Evolutionary conservation across 148 eudicot genomes (phyloP).

Genomic region (Rhododendron simsii): DNA sequence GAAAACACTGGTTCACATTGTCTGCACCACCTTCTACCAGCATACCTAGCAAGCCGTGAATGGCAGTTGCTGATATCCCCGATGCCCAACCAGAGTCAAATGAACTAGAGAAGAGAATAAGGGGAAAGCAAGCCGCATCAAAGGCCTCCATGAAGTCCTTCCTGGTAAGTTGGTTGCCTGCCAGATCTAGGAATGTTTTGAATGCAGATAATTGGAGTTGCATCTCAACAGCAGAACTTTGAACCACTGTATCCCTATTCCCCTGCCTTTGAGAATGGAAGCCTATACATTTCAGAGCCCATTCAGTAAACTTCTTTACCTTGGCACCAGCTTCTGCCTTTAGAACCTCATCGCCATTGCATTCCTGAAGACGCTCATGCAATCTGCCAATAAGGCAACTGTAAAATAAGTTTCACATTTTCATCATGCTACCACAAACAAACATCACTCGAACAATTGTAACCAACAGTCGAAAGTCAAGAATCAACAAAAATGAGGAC

Average conservation of each 20-base stretch:
- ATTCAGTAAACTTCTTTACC: conserved; percentile 94
- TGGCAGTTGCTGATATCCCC: conserved; percentile 86
- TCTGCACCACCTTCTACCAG: conserved; percentile 98
- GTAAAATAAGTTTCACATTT: conserved; percentile 1
- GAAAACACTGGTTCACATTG: conserved; percentile 97
- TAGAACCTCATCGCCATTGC: conserved; percentile 93
- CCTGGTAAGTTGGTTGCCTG: conserved; percentile 79
- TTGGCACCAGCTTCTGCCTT: conserved; percentile 97
- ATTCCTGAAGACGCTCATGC: conserved; percentile 90
- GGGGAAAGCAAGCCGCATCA: conserved; percentile 99
- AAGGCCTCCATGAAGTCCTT: conserved; percentile 98
- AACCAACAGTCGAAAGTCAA: background rate
- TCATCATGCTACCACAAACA: background rate
- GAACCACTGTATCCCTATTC: conserved; percentile 54
- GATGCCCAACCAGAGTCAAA: conserved; percentile 98
- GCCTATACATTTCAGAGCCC: conserved; percentile 97
- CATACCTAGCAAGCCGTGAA: conserved; percentile 81
- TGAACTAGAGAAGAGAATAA: conserved; percentile 95
- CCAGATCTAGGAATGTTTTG: conserved; percentile 83
- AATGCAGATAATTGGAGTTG: conserved; percentile 90
- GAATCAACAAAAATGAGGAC: background rate
- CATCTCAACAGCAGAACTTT: conserved; percentile 64
- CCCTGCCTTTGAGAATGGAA: conserved; percentile 84
- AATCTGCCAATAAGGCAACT: conserved; percentile 40
- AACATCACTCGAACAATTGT: background rate